phyloP scores from a whole-genome alignment of 2,329 filamentous ascomycete species.

The Akanthomyces dipterigenus region DNA sequence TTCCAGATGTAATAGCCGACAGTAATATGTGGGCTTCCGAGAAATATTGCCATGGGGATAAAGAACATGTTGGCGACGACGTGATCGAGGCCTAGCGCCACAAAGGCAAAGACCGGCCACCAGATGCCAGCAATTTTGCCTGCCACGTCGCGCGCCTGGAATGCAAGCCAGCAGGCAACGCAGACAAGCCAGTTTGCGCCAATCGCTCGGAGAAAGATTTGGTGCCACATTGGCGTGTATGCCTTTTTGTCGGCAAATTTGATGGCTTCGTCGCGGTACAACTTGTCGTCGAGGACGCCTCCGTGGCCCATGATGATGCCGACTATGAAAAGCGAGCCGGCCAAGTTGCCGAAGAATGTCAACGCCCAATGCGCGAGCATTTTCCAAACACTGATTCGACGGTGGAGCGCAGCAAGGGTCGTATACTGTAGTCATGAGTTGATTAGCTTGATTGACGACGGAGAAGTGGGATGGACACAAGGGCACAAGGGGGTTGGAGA shows the following conservation, averaged over 20 bases:
- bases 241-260: constrained; percentile 40
- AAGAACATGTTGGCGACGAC: constrained; percentile 51
- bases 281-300: constrained; percentile 36
- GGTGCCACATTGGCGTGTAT: constrained; percentile 40
- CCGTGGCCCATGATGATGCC: constrained; percentile 40
- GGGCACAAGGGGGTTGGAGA: no score
- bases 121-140: constrained; percentile 48
- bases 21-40: constrained; percentile 33
- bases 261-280: constrained; percentile 36
- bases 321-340: constrained; percentile 40
- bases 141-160: constrained; percentile 40
- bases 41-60: constrained; percentile 42
- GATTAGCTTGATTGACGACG: background rate
- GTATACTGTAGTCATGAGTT: constrained; percentile 13
- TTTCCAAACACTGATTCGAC: constrained; percentile 11
- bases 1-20: constrained; percentile 49
- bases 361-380: constrained; percentile 29
- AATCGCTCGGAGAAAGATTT: constrained; percentile 46
- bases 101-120: constrained; percentile 48
- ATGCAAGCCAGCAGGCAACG: constrained; percentile 39
- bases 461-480: background rate
- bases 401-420: constrained; percentile 13
- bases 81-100: constrained; percentile 44
- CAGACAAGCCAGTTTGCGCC: constrained; percentile 51
- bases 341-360: constrained; percentile 40